These are phyloP conservation scores for Penicillium lagena DNA, from an alignment of 495 filamentous ascomycete genomes.

Conservation along the genomic window DNA sequence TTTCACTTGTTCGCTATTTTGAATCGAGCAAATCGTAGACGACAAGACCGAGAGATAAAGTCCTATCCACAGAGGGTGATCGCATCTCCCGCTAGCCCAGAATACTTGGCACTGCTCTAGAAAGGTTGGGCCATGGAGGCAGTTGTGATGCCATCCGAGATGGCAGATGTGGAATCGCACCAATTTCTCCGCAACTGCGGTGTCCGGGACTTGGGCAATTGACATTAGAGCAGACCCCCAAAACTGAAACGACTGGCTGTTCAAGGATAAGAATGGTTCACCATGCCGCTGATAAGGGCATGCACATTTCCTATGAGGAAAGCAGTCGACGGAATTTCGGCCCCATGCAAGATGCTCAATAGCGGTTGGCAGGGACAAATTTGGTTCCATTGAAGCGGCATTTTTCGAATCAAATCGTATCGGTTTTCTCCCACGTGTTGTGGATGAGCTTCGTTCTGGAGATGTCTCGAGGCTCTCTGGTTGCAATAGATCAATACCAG, in stretches of 20 bases:
- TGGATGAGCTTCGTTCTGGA: conserved; percentile 1
- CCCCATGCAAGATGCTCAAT: conserved; percentile 31
- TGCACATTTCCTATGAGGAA: conserved; percentile 20
- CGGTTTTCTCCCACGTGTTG: conserved; percentile 1
- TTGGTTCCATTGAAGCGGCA: conserved; percentile 6
- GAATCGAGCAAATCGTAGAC: conserved; percentile 22
- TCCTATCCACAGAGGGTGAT: conserved; percentile 25
- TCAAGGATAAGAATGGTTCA: conserved; percentile 7
- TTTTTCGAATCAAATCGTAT: conserved; percentile 2
- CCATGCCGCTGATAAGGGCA: conserved; percentile 23
- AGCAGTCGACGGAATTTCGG: conserved; percentile 24
- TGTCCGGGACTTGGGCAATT: conserved; percentile 2
- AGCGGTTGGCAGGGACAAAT: conserved; percentile 21
- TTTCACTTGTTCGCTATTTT: conserved; percentile 17
- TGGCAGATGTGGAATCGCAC: conserved; percentile 22
- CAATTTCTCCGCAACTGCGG: conserved; percentile 15
- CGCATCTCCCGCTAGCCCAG: conserved; percentile 20
- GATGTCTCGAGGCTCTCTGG: not conserved
- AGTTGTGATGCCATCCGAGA: conserved; percentile 25
- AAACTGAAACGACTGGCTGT: conserved; percentile 8
- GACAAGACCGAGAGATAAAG: conserved; percentile 22
- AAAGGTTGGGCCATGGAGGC: conserved; percentile 21
- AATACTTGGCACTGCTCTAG: conserved; percentile 23
- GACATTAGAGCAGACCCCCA: conserved; percentile 7
- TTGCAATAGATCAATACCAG: conserved; percentile 2